Base-by-base conservation (phyloP, 2,329 filamentous ascomycete species). In the Penicillium sp. region DNA sequence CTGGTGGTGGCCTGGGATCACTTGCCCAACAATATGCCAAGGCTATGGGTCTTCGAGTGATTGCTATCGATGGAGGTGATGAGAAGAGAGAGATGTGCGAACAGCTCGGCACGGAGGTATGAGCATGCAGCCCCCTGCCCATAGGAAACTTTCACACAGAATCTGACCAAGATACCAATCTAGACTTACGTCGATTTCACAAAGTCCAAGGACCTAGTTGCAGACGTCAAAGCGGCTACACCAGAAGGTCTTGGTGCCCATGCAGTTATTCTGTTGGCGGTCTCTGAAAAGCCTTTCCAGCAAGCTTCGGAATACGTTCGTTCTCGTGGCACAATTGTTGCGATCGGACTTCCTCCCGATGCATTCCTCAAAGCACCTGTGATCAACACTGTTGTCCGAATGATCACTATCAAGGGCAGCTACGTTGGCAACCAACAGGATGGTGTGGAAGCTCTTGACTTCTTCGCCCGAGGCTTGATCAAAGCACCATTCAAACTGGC, bases 351-450 rank as follows among this genome's bases (percentile, higher is more conserved):
- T 24, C 92, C 92, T 4, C 87, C 89, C 29, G 82, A 86, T 60
- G 90, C 90, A 5, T 54, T 21, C 42, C 81, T 96, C 58, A 83
- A 82, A 64, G 90, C 91, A 1, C 88, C 89, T 36, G 90, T 96
- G 53, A 92, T 96, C 71, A 86, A 92, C 68, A 89, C 88, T 6
- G 92, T 96, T 60, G 80, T 92, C 68, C 82, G 87, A 75, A 95
- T 95, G 89, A 87, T 96, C 76, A 86, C 75, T 64, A 96, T 97
- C 79, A 89, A 89, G 78, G 92, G 91, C 53, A 90, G 85, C 63
- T 96, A 96, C 72, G 92, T 96, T 64, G 92, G 92, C 53, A 96
- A 95, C 80, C 84, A 91, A 65, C 84, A 87, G 68, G 92, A 97
- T 70, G 87, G 87, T 1, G 84, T 87, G 50, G 92, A 96, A 79